Conservation (phyloP, 768 basidiomycete genomes). For the Artomyces pyxidatus region DNA sequence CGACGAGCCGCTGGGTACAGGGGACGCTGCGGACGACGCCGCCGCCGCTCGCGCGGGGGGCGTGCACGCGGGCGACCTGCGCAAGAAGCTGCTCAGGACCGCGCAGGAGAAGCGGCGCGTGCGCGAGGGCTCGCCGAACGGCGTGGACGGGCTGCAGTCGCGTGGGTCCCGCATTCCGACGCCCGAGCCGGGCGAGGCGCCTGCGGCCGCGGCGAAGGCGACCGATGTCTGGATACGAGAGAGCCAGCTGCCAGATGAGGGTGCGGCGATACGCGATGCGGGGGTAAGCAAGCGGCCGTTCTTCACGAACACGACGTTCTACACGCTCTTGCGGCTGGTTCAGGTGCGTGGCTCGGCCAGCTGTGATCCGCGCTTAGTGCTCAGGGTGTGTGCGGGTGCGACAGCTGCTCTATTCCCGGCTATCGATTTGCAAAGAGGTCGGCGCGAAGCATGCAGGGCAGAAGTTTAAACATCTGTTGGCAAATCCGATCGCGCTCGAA, state of each 20-base stretch:
- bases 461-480: constrained; percentile 56
- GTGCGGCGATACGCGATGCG: constrained; percentile 17
- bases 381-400: background rate
- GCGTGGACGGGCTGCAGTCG: constrained; percentile 11
- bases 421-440: constrained; percentile 78
- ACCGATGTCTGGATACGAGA: constrained; percentile 10
- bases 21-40: constrained; percentile 17
- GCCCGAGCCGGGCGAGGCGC: background rate
- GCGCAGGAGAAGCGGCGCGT: constrained; percentile 27
- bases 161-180: background rate
- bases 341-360: constrained; percentile 80
- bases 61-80: constrained; percentile 30
- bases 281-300: constrained; percentile 44
- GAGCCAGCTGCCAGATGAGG: constrained; percentile 12
- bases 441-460: constrained; percentile 61
- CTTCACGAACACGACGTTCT: constrained; percentile 90
- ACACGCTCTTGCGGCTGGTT: constrained; percentile 78
- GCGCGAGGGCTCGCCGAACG: constrained; percentile 11
- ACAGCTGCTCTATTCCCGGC: constrained; percentile 83
- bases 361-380: constrained; percentile 56
- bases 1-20: constrained; percentile 17
- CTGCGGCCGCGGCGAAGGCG: background rate
- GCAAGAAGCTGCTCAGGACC: constrained; percentile 74
- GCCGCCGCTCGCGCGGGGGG: constrained; percentile 17
- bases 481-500: constrained; percentile 76